Evolutionary conservation across 169 alveolate species (phyloP), one percentile per base, ranked within the genome.

Genomic region (Eimeria acervulina): DNA sequence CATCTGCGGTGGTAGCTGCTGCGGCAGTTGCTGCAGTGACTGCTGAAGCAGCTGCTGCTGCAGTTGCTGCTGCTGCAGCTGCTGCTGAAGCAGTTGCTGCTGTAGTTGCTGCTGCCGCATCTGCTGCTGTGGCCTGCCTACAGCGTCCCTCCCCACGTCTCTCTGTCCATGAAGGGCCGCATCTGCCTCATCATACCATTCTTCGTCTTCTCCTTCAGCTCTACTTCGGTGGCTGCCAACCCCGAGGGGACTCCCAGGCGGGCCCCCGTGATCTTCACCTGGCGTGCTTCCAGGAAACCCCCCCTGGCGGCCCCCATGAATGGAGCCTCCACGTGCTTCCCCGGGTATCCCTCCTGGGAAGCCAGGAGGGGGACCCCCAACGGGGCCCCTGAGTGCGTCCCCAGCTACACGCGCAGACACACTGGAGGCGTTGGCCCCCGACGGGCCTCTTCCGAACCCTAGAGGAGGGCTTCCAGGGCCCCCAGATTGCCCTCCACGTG

Each of bases 261-360:
- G 74, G 36, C 38, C 74, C 74, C 31, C 36, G 17, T 36, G 31
- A 33, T 21, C 74, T 7, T 10, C 74, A 5, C 38, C 33, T 26
- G 2, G 38, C 6, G 26, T 26, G 36, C 2, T 26, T 26, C 36
- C 36, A n/a, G 74, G 74, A 36, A 26, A 63, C 5, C 38, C 74
- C 74, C 38, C 74, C 26, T 63, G 38, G 74, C 38, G 78, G 78
- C 78, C 78, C 78, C 78, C 78, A 31, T n/a, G 23, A 15, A 63
- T 63, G 74, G 78, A 6, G 0, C 78, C 78, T 23, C 44, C 78
- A 31, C 78, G 44, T 8, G 26, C n/a, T 3, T 13, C 78, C 23
- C 78, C 78, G 31, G 78, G 78, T 68, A 68, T 10, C 21, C 78
- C 78, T 28, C 44, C 78, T 10, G 78, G 44, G 78, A 68, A 68